A percentile compares a stretch with the other conserved stretches of the same genome.
Conservation (phyloP, 2,329 filamentous ascomycete genomes). For the Penicillium sp. region DNA sequence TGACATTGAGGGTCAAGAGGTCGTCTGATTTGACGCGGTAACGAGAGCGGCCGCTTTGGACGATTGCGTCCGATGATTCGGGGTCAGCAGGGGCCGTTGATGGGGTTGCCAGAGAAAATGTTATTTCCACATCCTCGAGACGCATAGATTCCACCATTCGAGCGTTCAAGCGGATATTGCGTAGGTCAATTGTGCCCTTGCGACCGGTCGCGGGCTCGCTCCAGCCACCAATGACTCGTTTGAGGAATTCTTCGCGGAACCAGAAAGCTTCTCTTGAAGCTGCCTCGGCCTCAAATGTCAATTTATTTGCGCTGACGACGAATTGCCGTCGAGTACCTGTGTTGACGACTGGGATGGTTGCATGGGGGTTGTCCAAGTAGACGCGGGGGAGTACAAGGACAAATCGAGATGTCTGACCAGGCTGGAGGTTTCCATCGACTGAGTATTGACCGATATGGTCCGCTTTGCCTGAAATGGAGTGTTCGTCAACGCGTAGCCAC, state of each 20-base stretch:
- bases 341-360: conserved; percentile 78
- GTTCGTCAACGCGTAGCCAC: conserved; percentile 56
- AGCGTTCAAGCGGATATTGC: conserved; percentile 71
- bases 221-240: conserved; percentile 74
- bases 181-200: conserved; percentile 73
- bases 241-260: conserved; percentile 83
- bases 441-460: conserved; percentile 31
- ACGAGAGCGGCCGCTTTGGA: conserved; percentile 49
- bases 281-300: conserved; percentile 78
- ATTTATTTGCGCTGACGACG: conserved; percentile 79
- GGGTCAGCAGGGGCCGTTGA: conserved; percentile 24
- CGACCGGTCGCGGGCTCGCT: conserved; percentile 62
- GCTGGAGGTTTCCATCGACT: conserved; percentile 55
- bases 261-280: conserved; percentile 83
- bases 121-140: conserved; percentile 75
- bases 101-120: conserved; percentile 48
- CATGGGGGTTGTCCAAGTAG: conserved; percentile 75
- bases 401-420: conserved; percentile 70
- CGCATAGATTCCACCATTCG: conserved; percentile 84
- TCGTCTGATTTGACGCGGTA: conserved; percentile 60
- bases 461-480: conserved; percentile 23
- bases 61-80: conserved; percentile 24
- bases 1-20: conserved; percentile 72
- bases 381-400: conserved; percentile 76
- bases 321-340: conserved; percentile 87